Conservation (phyloP, 192 early-diverging fungal genomes). For the Umbelopsis ramanniana region DNA sequence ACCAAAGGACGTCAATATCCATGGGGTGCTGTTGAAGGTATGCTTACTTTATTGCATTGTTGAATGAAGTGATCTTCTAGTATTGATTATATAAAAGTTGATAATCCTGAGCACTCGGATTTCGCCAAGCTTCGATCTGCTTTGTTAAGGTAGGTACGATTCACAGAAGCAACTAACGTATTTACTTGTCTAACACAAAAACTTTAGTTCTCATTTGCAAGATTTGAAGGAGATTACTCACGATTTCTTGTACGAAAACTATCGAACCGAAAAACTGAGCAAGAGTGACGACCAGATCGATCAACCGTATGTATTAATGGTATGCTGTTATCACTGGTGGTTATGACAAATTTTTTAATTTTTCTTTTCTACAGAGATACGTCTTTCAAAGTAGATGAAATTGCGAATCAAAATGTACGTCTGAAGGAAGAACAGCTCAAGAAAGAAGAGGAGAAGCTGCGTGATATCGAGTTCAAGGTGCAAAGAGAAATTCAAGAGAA, state of each 20-base stretch:
- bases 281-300: constrained; percentile 57
- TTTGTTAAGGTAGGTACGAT: constrained; percentile 71
- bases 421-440: constrained; percentile 59
- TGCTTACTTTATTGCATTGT: not conserved
- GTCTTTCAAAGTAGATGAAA: constrained; percentile 42
- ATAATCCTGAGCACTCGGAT: constrained; percentile 96
- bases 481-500: constrained; percentile 61
- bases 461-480: constrained; percentile 56
- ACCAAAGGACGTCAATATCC: constrained; percentile 93
- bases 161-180: not conserved
- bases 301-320: constrained; percentile 24
- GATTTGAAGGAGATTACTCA: constrained; percentile 98
- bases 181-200: not conserved
- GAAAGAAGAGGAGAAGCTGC: constrained; percentile 62
- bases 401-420: constrained; percentile 42
- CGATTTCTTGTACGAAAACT: constrained; percentile 93
- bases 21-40: constrained; percentile 92
- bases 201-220: constrained; percentile 89
- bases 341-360: not conserved
- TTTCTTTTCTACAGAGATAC: constrained; percentile 29
- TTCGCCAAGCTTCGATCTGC: constrained; percentile 94
- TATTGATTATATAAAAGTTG: constrained; percentile 57
- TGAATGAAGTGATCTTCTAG: not conserved
- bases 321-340: not conserved
- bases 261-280: constrained; percentile 90